A percentile compares a stretch with the other conserved stretches of the same genome.
phyloP scores from a whole-genome alignment of 2,329 filamentous ascomycete genomes.

The Alternaria ethzedia region DNA sequence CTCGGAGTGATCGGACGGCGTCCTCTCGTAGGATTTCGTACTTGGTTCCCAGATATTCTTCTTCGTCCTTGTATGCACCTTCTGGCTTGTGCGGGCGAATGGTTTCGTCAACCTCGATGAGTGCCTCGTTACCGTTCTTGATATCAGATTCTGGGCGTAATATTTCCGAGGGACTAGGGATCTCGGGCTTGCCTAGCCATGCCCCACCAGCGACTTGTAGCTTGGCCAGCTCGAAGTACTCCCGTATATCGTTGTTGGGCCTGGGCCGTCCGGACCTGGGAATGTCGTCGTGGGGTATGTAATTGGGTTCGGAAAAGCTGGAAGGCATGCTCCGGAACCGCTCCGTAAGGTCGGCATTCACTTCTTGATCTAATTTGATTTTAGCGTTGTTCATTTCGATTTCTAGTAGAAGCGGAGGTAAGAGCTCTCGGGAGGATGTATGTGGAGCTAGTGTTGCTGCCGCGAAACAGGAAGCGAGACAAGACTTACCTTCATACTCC shows the following conservation, averaged over 20 bases:
- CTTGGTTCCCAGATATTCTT: conserved; percentile 73
- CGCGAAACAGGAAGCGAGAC: neutral
- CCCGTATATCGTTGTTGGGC: conserved; percentile 33
- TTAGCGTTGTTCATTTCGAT: conserved; percentile 8
- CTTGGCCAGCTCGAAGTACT: conserved; percentile 30
- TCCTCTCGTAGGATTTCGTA: conserved; percentile 81
- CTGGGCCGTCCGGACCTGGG: conserved; percentile 15
- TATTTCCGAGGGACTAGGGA: conserved; percentile 63
- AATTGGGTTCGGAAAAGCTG: neutral
- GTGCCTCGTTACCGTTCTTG: conserved; percentile 4
- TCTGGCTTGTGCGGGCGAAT: conserved; percentile 43
- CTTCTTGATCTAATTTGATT: conserved; percentile 16
- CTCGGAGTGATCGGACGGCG: conserved; percentile 70
- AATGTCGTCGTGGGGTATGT: conserved; percentile 18
- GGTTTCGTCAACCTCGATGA: conserved; percentile 29
- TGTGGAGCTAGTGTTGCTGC: neutral
- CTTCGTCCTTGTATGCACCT: conserved; percentile 65
- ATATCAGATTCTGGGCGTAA: conserved; percentile 17
- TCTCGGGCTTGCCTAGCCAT: conserved; percentile 55
- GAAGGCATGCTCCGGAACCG: conserved; percentile 9
- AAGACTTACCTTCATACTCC: conserved; percentile 14
- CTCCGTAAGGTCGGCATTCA: conserved; percentile 25
- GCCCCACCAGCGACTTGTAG: conserved; percentile 26
- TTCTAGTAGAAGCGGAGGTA: neutral
- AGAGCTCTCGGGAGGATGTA: neutral